A percentile compares a stretch with the other conserved stretches of the same genome.
Conservation (phyloP, 805 yeast genomes). For the Diddensiella santjacobensis region DNA sequence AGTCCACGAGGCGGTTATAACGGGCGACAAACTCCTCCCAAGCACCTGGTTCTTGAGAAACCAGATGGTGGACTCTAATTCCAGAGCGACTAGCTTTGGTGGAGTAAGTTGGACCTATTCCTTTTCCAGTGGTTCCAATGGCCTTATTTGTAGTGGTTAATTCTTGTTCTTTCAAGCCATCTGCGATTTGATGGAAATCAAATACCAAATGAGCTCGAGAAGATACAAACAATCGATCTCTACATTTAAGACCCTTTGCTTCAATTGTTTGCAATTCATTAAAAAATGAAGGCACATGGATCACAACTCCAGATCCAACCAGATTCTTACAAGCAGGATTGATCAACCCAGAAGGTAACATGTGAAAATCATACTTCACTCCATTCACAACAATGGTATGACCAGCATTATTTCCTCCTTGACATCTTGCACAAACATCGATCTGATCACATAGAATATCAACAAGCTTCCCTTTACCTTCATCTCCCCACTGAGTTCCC, state of each 20-base stretch:
- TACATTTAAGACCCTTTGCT: slow-evolving; percentile 72
- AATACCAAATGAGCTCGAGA: slow-evolving; percentile 95
- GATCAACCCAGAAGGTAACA: slow-evolving; percentile 97
- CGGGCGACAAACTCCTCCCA: slow-evolving; percentile 87
- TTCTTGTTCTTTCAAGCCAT: slow-evolving; percentile 91
- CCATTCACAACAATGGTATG: slow-evolving; percentile 94
- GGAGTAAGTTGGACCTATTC: slow-evolving; percentile 97
- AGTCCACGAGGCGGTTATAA: slow-evolving; percentile 69
- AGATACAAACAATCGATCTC: slow-evolving; percentile 77
- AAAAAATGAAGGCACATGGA: slow-evolving; percentile 91
- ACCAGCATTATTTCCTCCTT: slow-evolving; percentile 99
- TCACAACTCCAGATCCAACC: slow-evolving; percentile 94
- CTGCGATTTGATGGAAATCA: slow-evolving; percentile 97
- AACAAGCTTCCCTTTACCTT: slow-evolving; percentile 97
- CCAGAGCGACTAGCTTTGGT: slow-evolving; percentile 97
- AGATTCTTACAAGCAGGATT: slow-evolving; percentile 87
- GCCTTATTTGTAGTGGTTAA: slow-evolving; percentile 73
- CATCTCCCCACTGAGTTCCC: slow-evolving; percentile 99
- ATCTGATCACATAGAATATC: slow-evolving; percentile 91
- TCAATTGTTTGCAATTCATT: slow-evolving; percentile 78
- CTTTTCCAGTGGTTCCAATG: slow-evolving; percentile 98
- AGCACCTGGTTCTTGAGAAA: slow-evolving; percentile 80
- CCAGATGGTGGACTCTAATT: slow-evolving; percentile 92
- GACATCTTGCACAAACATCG: slow-evolving; percentile 95
- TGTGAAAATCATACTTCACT: slow-evolving; percentile 93